phyloP scores from a whole-genome alignment of 2,329 filamentous ascomycete species.

The Phaeosphaeria sp. region DNA sequence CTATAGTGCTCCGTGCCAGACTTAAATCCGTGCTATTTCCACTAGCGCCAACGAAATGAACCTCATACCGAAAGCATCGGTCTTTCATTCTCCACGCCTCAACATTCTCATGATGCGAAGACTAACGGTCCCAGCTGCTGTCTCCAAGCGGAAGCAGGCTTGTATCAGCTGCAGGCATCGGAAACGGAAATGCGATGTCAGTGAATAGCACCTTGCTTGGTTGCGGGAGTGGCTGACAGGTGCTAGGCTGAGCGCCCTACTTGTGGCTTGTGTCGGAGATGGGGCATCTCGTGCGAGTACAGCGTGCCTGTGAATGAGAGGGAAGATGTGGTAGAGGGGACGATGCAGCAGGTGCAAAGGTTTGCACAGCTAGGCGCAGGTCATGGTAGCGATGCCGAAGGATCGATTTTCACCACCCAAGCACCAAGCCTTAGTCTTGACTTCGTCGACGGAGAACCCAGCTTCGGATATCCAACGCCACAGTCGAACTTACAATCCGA shows the following conservation, averaged over 20 bases:
- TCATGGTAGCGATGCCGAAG: too few species aligned
- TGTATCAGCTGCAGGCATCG: constrained; percentile 41
- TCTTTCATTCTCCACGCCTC: not conserved
- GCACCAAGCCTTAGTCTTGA: constrained; percentile 16
- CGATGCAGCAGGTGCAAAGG: not conserved
- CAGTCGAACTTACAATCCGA: constrained; percentile 1
- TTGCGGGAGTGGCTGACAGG: constrained; percentile 14
- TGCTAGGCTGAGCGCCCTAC: constrained; percentile 29
- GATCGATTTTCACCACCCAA: not conserved
- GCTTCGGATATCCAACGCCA: constrained; percentile 5
- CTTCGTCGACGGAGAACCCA: not conserved
- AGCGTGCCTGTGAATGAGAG: not conserved
- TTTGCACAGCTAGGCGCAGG: too few species aligned
- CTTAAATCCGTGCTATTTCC: constrained; percentile 15
- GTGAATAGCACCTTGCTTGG: constrained; percentile 8
- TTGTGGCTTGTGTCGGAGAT: constrained; percentile 34
- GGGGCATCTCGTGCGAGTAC: constrained; percentile 34
- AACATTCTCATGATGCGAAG: constrained; percentile 17
- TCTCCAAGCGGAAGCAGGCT: constrained; percentile 43
- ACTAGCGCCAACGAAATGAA: not conserved
- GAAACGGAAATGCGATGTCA: constrained; percentile 44
- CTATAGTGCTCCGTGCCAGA: too few species aligned
- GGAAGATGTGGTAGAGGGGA: not conserved
- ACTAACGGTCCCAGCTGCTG: constrained; percentile 30
- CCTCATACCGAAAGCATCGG: not conserved